A percentile compares a stretch with the other conserved stretches of the same genome.
Conservation (phyloP, 306 rosid genomes). For the Cucumis cinereus region DNA sequence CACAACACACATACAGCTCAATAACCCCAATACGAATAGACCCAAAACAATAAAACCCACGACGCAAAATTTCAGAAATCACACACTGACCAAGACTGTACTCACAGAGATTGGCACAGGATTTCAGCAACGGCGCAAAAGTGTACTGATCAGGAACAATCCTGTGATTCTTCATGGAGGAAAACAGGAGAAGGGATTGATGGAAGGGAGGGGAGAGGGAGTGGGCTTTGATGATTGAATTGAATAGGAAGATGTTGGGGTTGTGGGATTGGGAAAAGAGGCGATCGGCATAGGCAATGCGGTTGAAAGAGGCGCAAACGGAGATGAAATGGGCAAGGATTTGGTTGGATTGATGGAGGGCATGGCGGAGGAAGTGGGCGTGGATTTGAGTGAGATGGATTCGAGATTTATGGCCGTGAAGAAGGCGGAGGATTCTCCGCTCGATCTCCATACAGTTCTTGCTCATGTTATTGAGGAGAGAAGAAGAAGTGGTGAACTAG, state of each 20-base stretch:
- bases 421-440: conserved; percentile 50
- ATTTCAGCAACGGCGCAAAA: conserved; percentile 53
- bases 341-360: conserved; percentile 60
- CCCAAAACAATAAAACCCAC: conserved; percentile 28
- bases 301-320: conserved; percentile 31
- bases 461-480: conserved; percentile 20
- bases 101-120: conserved; percentile 34
- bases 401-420: conserved; percentile 47
- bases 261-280: conserved; percentile 31
- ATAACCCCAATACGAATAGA: conserved; percentile 40
- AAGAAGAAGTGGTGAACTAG: background rate
- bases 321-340: conserved; percentile 70
- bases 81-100: conserved; percentile 32
- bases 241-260: conserved; percentile 61
- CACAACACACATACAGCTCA: conserved; percentile 36
- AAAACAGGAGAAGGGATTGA: conserved; percentile 31
- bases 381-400: conserved; percentile 49
- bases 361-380: conserved; percentile 63
- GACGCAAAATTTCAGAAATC: conserved; percentile 26
- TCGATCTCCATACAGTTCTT: conserved; percentile 28
- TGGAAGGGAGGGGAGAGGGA: conserved; percentile 45
- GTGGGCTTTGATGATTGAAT: conserved; percentile 64
- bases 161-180: conserved; percentile 26
- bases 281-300: conserved; percentile 37
- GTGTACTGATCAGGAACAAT: conserved; percentile 46